phyloP scores from a whole-genome alignment of 306 rosid genomes.

The Delonix regia region DNA sequence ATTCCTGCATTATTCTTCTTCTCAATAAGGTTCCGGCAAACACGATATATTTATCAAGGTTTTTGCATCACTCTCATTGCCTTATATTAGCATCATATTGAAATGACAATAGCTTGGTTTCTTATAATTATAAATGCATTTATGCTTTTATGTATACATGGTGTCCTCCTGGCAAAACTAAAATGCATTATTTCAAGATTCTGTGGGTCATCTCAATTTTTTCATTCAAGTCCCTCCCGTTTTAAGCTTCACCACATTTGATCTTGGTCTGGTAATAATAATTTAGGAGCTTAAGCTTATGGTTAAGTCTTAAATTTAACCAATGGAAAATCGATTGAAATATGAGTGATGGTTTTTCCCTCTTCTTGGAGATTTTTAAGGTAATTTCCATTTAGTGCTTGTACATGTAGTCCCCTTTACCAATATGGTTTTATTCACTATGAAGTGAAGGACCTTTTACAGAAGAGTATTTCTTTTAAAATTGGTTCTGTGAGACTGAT shows the following conservation, averaged over 20 bases:
- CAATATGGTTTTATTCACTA: neutral
- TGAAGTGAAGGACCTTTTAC: constrained; percentile 11
- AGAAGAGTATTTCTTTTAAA: neutral
- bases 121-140: neutral
- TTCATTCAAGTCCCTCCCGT: neutral
- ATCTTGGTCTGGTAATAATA: constrained; percentile 5
- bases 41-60: neutral
- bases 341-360: constrained; percentile 9
- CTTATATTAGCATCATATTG: constrained; percentile 10
- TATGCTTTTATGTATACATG: neutral
- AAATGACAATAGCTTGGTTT: neutral
- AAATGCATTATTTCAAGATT: neutral
- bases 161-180: constrained; percentile 4
- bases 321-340: constrained; percentile 15
- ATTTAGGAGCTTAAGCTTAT: constrained; percentile 9
- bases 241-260: neutral
- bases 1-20: neutral
- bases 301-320: neutral
- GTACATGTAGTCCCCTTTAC: neutral
- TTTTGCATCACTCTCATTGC: neutral
- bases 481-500: neutral
- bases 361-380: constrained; percentile 17
- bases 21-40: neutral
- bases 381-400: constrained; percentile 13
- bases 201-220: neutral